These are phyloP conservation scores for Astragalus glycyphyllos DNA, from an alignment of 306 rosid genomes.

Conservation along the genomic window DNA sequence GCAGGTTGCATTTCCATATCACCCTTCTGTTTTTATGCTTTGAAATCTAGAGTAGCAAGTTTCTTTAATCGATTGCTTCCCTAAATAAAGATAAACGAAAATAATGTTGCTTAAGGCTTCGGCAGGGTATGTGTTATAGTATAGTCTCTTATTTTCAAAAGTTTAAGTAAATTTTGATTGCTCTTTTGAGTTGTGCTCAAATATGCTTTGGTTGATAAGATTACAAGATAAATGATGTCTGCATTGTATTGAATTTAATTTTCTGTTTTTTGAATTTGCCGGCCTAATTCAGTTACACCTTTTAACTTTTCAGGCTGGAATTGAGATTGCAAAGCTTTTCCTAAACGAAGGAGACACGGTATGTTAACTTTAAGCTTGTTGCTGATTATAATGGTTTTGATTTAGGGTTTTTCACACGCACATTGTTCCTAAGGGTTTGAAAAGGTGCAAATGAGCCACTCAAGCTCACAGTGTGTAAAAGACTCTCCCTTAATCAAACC, in stretches of 20 bases:
- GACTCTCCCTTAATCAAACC: slow-evolving; percentile 6
- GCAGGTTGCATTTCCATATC: slow-evolving; percentile 63
- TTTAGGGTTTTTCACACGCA: background rate
- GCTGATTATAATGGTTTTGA: slow-evolving; percentile 31
- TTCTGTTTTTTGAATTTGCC: slow-evolving; percentile 21
- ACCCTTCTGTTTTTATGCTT: background rate
- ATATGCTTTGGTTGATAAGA: slow-evolving; percentile 33
- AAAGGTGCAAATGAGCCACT: slow-evolving; percentile 8
- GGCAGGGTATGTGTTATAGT: background rate
- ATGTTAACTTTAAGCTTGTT: slow-evolving; percentile 39
- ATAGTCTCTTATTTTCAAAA: background rate
- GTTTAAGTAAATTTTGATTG: slow-evolving; percentile 15
- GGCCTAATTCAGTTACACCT: slow-evolving; percentile 42
- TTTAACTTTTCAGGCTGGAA: slow-evolving; percentile 81
- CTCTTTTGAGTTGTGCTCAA: slow-evolving; percentile 4
- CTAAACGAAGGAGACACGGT: slow-evolving; percentile 86
- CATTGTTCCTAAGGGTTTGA: background rate
- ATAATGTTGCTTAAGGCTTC: slow-evolving; percentile 4
- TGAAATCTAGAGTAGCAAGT: background rate
- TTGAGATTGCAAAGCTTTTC: slow-evolving; percentile 90
- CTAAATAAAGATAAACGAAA: slow-evolving; percentile 17
- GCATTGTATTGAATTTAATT: slow-evolving; percentile 27
- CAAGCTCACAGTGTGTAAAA: background rate
- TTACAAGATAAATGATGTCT: slow-evolving; percentile 31
- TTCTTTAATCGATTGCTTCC: slow-evolving; percentile 5